These are phyloP conservation scores for Agapanthus africanus DNA, from an alignment of 106 monocot genomes.

Conservation along the genomic window DNA sequence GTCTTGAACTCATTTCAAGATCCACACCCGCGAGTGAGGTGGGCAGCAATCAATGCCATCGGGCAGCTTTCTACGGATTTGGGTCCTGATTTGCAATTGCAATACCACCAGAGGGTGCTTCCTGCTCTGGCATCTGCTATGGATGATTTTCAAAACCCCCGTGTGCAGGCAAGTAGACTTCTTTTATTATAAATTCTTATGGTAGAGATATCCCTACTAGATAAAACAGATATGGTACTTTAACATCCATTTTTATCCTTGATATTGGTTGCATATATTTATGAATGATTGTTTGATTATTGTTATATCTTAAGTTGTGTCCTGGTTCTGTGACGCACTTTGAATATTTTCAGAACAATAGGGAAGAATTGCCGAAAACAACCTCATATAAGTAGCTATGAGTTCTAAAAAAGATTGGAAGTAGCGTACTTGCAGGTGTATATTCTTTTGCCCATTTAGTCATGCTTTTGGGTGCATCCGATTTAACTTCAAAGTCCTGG, in stretches of 20 bases:
- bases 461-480: too few species aligned
- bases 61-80: slow-evolving; percentile 91
- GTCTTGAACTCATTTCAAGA: slow-evolving; percentile 78
- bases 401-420: too few species aligned
- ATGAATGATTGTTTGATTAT: not conserved
- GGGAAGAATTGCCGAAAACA: not conserved
- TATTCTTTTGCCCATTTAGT: too few species aligned
- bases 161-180: slow-evolving; percentile 67
- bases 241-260: not conserved
- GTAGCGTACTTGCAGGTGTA: too few species aligned
- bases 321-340: not conserved
- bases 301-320: not conserved
- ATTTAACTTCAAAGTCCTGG: too few species aligned
- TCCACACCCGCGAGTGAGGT: slow-evolving; percentile 81
- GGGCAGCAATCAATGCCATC: slow-evolving; percentile 97
- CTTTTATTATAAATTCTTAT: not conserved
- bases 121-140: slow-evolving; percentile 84
- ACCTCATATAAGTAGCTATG: too few species aligned
- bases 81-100: slow-evolving; percentile 79
- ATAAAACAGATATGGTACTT: too few species aligned
- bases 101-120: slow-evolving; percentile 72
- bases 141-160: slow-evolving; percentile 97
- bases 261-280: not conserved
- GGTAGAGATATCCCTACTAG: too few species aligned
- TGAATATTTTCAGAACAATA: not conserved